Percentiles rank a stretch among this genome's conserved stretches.
Evolutionary conservation across 2,329 filamentous ascomycete genomes (phyloP).

Genomic region (Pyrenophora tritici-repentis): DNA sequence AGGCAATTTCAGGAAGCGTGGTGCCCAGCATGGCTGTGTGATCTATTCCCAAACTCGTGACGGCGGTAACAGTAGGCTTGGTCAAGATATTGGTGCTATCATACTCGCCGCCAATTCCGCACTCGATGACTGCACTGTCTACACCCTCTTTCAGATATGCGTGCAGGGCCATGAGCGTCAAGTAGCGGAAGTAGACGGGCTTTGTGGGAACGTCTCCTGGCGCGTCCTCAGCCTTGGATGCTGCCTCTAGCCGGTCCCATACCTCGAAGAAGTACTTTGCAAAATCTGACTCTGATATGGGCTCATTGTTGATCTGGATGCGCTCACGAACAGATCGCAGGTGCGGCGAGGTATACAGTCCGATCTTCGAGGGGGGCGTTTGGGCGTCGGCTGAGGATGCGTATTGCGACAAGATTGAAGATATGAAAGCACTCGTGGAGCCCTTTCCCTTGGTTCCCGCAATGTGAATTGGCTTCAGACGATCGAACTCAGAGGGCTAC

Average conservation of each 20-base stretch:
- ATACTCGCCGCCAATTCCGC: constrained; percentile 91
- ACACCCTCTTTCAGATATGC: constrained; percentile 78
- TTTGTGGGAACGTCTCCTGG: constrained; percentile 64
- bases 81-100: constrained; percentile 87
- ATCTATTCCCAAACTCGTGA: constrained; percentile 84
- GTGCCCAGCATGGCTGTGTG: constrained; percentile 80
- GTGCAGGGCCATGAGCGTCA: constrained; percentile 88
- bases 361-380: constrained; percentile 61
- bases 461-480: constrained; percentile 73
- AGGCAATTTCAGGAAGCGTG: constrained; percentile 81
- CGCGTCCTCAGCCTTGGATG: constrained; percentile 57
- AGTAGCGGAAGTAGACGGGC: constrained; percentile 89
- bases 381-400: constrained; percentile 44
- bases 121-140: constrained; percentile 81
- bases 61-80: constrained; percentile 70
- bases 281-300: constrained; percentile 71
- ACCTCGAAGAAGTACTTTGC: constrained; percentile 80
- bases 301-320: constrained; percentile 76
- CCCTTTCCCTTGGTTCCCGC: constrained; percentile 96
- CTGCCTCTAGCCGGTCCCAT: constrained; percentile 70
- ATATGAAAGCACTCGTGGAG: constrained; percentile 82
- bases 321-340: constrained; percentile 82
- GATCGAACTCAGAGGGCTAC: constrained; percentile 65
- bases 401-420: constrained; percentile 74
- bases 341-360: constrained; percentile 86